phyloP scores from a whole-genome alignment of 2,329 filamentous ascomycete genomes.

The Bipolaris oryzae region DNA sequence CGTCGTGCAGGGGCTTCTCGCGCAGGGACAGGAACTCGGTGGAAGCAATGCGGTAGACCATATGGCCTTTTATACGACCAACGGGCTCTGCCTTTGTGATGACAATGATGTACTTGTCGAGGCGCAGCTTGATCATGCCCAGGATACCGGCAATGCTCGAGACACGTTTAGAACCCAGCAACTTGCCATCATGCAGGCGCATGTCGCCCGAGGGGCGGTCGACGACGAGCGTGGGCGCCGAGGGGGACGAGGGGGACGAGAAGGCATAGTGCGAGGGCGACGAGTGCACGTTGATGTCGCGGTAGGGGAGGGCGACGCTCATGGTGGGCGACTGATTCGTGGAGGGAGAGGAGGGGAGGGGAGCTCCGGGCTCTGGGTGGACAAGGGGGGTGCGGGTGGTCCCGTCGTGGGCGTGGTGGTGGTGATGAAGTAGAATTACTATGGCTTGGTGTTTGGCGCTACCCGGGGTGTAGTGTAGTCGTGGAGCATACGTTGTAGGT shows the following conservation, averaged over 20 bases:
- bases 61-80: constrained; percentile 90
- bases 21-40: constrained; percentile 94
- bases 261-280: constrained; percentile 94
- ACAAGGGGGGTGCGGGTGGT: neutral
- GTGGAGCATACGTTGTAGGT: neutral
- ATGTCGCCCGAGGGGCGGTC: constrained; percentile 93
- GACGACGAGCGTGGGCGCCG: constrained; percentile 84
- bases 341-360: neutral
- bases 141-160: constrained; percentile 95
- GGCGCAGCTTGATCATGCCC: constrained; percentile 88
- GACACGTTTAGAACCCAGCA: constrained; percentile 79
- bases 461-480: constrained; percentile 2
- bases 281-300: constrained; percentile 96
- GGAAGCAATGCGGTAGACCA: constrained; percentile 89
- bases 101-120: constrained; percentile 96
- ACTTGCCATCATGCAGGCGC: constrained; percentile 78
- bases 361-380: neutral
- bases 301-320: constrained; percentile 71
- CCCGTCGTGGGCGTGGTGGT: neutral
- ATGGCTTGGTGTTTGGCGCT: constrained; percentile 1
- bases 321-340: constrained; percentile 42
- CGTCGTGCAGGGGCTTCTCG: constrained; percentile 87
- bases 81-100: constrained; percentile 94
- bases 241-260: constrained; percentile 90
- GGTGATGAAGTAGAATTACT: neutral